Percentiles rank a stretch among this genome's conserved stretches.
phyloP scores from a whole-genome alignment of 345 rosid genomes.

The Euphorbia pulcherrima region DNA sequence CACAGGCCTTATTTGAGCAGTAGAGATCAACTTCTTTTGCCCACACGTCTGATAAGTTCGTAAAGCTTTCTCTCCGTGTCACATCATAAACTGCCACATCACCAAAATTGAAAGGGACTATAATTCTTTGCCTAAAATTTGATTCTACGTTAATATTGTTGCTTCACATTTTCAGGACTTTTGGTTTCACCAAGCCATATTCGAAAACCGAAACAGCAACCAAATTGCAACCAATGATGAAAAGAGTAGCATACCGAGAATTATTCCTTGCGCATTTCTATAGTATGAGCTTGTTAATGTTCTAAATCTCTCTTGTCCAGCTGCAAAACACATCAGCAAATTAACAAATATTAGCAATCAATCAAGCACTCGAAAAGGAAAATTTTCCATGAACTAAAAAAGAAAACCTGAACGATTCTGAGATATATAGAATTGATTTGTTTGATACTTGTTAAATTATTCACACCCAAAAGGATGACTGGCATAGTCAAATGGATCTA shows the following conservation, averaged over 20 bases:
- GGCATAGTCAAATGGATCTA: neutral
- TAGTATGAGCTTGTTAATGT: conserved; percentile 89
- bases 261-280: conserved; percentile 89
- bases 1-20: conserved; percentile 71
- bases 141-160: conserved; percentile 2
- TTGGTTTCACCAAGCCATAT: neutral
- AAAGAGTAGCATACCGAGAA: conserved; percentile 59
- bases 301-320: conserved; percentile 97
- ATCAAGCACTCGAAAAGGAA: neutral
- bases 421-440: neutral
- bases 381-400: neutral
- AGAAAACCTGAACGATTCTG: neutral
- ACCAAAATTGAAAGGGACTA: conserved; percentile 11
- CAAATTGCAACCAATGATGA: conserved; percentile 12
- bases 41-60: conserved; percentile 86
- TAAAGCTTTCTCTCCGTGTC: conserved; percentile 82
- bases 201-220: neutral
- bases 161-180: neutral
- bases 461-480: neutral
- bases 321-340: conserved; percentile 39
- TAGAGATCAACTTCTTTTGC: conserved; percentile 86
- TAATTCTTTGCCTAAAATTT: neutral
- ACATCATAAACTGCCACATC: conserved; percentile 72
- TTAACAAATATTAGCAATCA: conserved; percentile 9
- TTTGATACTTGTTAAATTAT: neutral